Evolutionary conservation across 495 filamentous ascomycete species (phyloP), one percentile per base, ranked within the genome.

Genomic region (Entonaema liquescens): DNA sequence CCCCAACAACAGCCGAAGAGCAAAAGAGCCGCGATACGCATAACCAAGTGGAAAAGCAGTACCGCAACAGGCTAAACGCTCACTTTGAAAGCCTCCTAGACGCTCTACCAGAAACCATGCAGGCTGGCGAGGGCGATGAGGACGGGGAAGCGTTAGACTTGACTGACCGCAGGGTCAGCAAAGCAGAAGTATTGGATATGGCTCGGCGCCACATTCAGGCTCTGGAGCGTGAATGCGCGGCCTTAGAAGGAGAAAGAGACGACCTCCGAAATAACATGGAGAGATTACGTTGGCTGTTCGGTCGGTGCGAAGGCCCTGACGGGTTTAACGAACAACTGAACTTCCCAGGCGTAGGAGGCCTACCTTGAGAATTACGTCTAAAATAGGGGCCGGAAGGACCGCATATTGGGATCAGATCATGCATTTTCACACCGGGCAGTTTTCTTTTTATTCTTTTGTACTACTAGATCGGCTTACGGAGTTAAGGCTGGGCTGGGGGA

Each of bases 1-100:
- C 75, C 76, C 74, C 72, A 15, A 76, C 79, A 54, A 63, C 80
- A 21, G 42, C 67, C 12, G 74, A 81, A 59, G 81, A 82, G 69
- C 78, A 77, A 11, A 80, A 78, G 62, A 78, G 72, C 55, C 77
- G 81, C 33, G 77, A 80, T 62, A 80, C 80, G 9, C 83, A 84
- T 52, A 84, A 85, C 65, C 71, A 81, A 26, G 82, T 83, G 5
- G 83, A 85, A 75, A 83, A 83, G 65, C 77, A 84, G 65, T 85
- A 85, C 68, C 80, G 83, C n/a, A 82, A 80, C 65, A 57, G 82
- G 19, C 79, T 85, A 15, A 85, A 85, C 54, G 68, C 74, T 2
- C 78, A 83, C 67, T 85, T 83, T 67, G 81, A 85, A 59, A 80
- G 66, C 35, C 76, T 85, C 23, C 72, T 85, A 15, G 73, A 77